A percentile compares a stretch with the other conserved stretches of the same genome.
phyloP scores from a whole-genome alignment of 768 basidiomycete genomes.

The Plicaturopsis crispa region DNA sequence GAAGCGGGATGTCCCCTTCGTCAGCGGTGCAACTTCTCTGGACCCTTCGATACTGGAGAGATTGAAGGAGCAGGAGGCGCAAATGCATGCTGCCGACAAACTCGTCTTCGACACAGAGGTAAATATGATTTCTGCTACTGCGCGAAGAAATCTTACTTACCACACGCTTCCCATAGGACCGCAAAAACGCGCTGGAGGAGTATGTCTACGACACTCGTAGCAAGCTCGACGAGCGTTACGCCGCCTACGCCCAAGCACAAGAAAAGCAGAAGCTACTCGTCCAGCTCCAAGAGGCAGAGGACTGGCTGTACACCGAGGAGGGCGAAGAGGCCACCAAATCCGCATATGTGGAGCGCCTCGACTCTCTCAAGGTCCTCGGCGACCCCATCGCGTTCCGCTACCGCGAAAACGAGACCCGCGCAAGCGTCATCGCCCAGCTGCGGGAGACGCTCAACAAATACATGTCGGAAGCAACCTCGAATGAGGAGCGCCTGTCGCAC shows the following conservation, averaged over 20 bases:
- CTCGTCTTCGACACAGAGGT: constrained; percentile 98
- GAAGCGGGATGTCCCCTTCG: constrained; percentile 78
- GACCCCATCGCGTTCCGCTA: constrained; percentile 82
- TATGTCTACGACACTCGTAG: constrained; percentile 94
- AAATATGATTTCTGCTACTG: constrained; percentile 15
- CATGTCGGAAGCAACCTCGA: constrained; percentile 72
- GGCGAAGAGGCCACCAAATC: constrained; percentile 95
- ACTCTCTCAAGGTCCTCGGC: constrained; percentile 76
- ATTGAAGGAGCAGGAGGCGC: constrained; percentile 73
- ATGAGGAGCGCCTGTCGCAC: constrained; percentile 84
- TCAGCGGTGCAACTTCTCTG: constrained; percentile 55
- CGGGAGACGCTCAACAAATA: constrained; percentile 88
- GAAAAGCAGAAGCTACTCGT: constrained; percentile 76
- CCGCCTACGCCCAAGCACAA: constrained; percentile 57
- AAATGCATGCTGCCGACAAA: constrained; percentile 90
- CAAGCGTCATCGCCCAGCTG: constrained; percentile 60
- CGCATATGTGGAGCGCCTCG: constrained; percentile 81
- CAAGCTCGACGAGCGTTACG: constrained; percentile 88
- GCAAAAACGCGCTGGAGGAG: constrained; percentile 98
- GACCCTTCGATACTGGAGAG: constrained; percentile 57
- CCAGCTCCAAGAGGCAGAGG: constrained; percentile 74
- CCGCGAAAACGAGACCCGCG: constrained; percentile 78
- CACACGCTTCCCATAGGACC: constrained; percentile 46
- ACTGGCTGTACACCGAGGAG: constrained; percentile 97
- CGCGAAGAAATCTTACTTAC: not conserved